Evolutionary conservation across 23 red algal genomes (phyloP), one percentile per base, ranked within the genome.

Genomic region (Agarophyton chilense): DNA sequence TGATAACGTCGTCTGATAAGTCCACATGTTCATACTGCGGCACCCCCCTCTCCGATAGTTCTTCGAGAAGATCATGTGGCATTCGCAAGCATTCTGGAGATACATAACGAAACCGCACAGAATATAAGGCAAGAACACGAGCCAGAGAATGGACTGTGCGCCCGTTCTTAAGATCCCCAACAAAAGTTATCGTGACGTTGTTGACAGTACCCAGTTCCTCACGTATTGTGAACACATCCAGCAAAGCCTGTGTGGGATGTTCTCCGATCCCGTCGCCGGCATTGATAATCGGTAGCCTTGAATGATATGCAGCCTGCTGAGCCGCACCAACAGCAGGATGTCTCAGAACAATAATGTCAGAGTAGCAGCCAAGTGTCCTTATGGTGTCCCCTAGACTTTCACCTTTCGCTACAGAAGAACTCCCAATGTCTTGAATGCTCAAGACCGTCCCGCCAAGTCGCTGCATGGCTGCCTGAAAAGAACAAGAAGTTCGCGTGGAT

Each of bases 171-270:
- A 99, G 72, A 40, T 99, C 97, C 13, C 97, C 97, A 19, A 99
- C 93, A 94, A 99, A 99, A 31, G 92, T 96, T 41, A 99, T 86
- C 39, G 89, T 95, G 14, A 99, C 52, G 46, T 90, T 90, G 61
- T 99, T 99, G 28, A 99, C 97, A 75, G 97, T 99, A 49, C 97
- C 97, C 11, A 99, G 92, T 83, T 99, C 97, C 88, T 99, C 97
- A 21, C 97, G 97, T 47, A 99, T 99, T 26, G 97, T 99, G 47
- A 96, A 99, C 42, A 99, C 94, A 78, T 99, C 97, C 51, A 99
- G 57, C 74, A 99, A 77, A 11, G 97, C 93, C 71, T 99, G 97
- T 21, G 97, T 99, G 28, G 97, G 97, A 65, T 99, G 97, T 65
- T 99, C 97, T 50, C 97, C 97, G 22, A 93, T 83, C 12, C 96